These are phyloP conservation scores for Boletus sp. DNA, from an alignment of 768 basidiomycete species.

Conservation along the genomic window DNA sequence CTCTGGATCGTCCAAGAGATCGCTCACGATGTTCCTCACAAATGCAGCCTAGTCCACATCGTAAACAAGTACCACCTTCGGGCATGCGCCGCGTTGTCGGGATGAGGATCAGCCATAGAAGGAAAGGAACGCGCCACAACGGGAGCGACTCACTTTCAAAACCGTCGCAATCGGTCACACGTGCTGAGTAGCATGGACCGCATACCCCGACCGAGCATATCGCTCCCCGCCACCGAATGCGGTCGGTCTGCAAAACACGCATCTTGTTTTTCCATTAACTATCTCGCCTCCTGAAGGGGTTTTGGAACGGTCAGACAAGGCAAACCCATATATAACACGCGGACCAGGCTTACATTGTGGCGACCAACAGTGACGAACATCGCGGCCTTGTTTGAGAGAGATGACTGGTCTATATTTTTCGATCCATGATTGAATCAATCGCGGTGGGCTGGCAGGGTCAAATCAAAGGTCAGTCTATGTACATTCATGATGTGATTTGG, in stretches of 20 bases:
- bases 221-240: slow-evolving; percentile 50
- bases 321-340: not conserved
- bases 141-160: slow-evolving; percentile 55
- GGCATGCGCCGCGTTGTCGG: too few relatives aligned
- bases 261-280: slow-evolving; percentile 62
- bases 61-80: too few relatives aligned
- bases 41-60: too few relatives aligned
- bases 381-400: slow-evolving; percentile 22
- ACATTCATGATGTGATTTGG: not conserved
- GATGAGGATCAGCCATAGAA: too few relatives aligned
- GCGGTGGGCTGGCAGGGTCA: slow-evolving; percentile 11
- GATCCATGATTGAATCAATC: slow-evolving; percentile 24
- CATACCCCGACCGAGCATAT: slow-evolving; percentile 60
- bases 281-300: slow-evolving; percentile 38
- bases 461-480: not conserved
- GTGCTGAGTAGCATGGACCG: slow-evolving; percentile 49
- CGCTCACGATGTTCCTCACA: too few relatives aligned
- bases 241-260: slow-evolving; percentile 51
- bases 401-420: slow-evolving; percentile 27
- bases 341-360: slow-evolving; percentile 11
- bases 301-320: not conserved
- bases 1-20: too few relatives aligned
- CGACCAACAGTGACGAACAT: slow-evolving; percentile 27
- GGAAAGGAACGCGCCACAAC: too few relatives aligned
- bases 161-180: slow-evolving; percentile 57